Base-by-base conservation (phyloP, 2,329 filamentous ascomycete species). In the Cytospora mali region DNA sequence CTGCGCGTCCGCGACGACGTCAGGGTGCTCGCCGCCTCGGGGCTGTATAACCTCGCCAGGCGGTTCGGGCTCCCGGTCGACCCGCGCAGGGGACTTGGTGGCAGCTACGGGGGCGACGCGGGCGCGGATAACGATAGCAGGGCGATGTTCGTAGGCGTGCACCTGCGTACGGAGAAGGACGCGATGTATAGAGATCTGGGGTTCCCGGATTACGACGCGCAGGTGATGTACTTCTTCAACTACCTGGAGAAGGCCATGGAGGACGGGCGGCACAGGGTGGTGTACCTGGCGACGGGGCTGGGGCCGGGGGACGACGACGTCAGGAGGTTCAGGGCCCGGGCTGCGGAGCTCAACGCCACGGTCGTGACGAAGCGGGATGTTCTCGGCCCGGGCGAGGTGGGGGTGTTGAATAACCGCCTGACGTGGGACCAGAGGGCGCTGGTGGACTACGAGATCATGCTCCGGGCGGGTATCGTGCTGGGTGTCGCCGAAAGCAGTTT, bases 401-500 rank as follows among this genome's bases (percentile, higher is more conserved):
- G 64, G 21, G 65, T 64, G 11, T 71, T 83, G 6, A 62, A 71
- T 14, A 62, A 63, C 23, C 58, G 29, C 50, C 68, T 84, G 42
- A 76, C 71, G 23, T 81, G 77, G 76, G 80, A 83, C 68, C 81
- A 84, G 70, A 77, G 79, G 62, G 77, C 76, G 3, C 70, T 83
- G 23, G 76, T 83, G 7, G 81, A 84, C 69, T 83, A 79, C 69
- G 79, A 83, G 66, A 75, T 84, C 4, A 70, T 83, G 66, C 70
- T 77, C 56, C 72, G 78, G 28, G 76, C 77, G 23, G 76, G 74
- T 13, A 70, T 76, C 21, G 77, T 83, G 62, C 75, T 75, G 0
- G 81, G 81, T 0, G 71, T 78, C 11, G 75, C 77, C 10, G 76
- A 76, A 68, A 80, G 77, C 62, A 75, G 73, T 63, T 81, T 82